Evolutionary conservation across 768 basidiomycete species (phyloP), one percentile per base, ranked within the genome.

Genomic region (Tubosaeta brunneosetosa): DNA sequence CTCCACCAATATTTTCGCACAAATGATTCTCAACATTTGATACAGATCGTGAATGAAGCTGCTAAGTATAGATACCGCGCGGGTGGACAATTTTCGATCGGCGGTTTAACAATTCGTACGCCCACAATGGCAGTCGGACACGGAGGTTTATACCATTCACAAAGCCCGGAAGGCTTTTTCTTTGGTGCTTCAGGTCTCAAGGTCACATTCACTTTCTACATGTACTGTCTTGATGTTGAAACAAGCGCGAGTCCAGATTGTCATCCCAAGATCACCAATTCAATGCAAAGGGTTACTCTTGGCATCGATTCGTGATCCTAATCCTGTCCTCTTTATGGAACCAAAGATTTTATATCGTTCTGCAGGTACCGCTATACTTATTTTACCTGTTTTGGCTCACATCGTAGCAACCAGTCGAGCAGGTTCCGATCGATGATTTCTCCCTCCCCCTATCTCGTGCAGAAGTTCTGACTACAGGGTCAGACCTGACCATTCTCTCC

Each of bases 281-380:
- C 94, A 97, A 74, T 93, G 92, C n/a, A 97, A 97, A 69, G 94
- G 94, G 1, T 75, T 97, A 2, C 74, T 97, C 5, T 76, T 97
- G 9, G 81, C 83, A 14, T 85, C 92, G 0, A 91, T 97, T 49
- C 82, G 93, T 33, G 94, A 97, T 62, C 90, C 91, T 1, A 94
- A 94, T 62, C 94, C 94, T 0, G 89, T 93, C 13, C 82, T 97
- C 41, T 91, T 97, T 69, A 91, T 97, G 85, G 94, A 97, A 68
- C 94, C 94, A 42, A 86, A 97, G 73, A 81, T 95, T 51, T 73
- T 97, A 13, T 97, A 97, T 66, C 85, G 94, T 46, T 94, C 93
- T 42, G 83, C 94, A 61, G 81, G 88, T 88, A 59, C 45, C 1
- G 29, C 26, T 44, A 13, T 11, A 9, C 22, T 12, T 26, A 8